Evolutionary conservation across 192 early-diverging fungal species (phyloP).

Genomic region (Pilaira anomala): DNA sequence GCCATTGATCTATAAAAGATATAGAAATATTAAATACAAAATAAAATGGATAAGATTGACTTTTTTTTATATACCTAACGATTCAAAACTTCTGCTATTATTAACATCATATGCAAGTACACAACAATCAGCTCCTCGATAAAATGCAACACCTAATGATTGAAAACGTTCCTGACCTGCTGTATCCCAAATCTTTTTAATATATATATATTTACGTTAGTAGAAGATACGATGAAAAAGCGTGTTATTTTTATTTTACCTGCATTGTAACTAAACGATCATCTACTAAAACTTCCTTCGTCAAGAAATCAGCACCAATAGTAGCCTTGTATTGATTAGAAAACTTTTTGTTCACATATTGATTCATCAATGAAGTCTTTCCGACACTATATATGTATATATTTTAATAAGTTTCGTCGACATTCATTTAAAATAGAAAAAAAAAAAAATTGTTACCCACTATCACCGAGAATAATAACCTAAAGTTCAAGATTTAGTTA

Average conservation of each 20-base stretch:
- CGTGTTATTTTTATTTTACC: slow-evolving; percentile 40
- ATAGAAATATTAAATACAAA: neutral
- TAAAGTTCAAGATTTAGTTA: slow-evolving; percentile 26
- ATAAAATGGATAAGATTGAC: neutral
- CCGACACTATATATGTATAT: slow-evolving; percentile 62
- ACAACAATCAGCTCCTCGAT: slow-evolving; percentile 98
- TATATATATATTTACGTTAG: neutral
- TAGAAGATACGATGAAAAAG: neutral
- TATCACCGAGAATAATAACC: slow-evolving; percentile 82
- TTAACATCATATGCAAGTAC: slow-evolving; percentile 97
- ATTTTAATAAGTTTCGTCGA: neutral
- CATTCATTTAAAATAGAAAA: neutral
- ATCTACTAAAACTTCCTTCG: slow-evolving; percentile 95
- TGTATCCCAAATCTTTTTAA: slow-evolving; percentile 97
- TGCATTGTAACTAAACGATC: slow-evolving; percentile 91
- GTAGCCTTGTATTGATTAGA: slow-evolving; percentile 98
- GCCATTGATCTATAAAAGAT: slow-evolving; percentile 73
- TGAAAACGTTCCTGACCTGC: slow-evolving; percentile 99
- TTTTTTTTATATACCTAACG: slow-evolving; percentile 45
- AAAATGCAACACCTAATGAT: slow-evolving; percentile 96
- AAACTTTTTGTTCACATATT: slow-evolving; percentile 97
- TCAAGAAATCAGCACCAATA: slow-evolving; percentile 98
- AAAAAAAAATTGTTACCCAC: slow-evolving; percentile 55
- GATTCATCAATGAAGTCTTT: slow-evolving; percentile 99
- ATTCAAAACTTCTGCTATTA: slow-evolving; percentile 90